Base-by-base conservation (phyloP, 1,284 basidiomycete species). In the Ustilago vetiveriae region DNA sequence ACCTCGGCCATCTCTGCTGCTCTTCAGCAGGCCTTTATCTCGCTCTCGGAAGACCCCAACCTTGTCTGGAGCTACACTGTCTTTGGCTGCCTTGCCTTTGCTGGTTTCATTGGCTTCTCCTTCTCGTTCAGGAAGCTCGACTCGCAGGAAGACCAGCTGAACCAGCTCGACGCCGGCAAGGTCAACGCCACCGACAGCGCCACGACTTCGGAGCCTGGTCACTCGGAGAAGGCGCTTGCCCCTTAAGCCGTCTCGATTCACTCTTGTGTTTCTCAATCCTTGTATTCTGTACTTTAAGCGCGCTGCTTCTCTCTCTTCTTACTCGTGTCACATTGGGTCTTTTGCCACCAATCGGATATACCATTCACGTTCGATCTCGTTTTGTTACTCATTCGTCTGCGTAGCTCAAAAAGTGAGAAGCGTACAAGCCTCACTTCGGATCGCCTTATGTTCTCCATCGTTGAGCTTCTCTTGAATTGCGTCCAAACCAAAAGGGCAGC, bases 111-210 rank as follows among this genome's bases (percentile, higher is more conserved):
- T 50, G 44, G 87, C 14, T 90, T 92, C 84, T 91, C 88, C 87
- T 76, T 87, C 62, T 83, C 84, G 26, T 87, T 89, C 70, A 84
- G 84, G 86, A 82, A 85, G 41, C 84, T 90, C 50, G 90, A 91
- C 69, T 79, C 75, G 53, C 74, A 83, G 62, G 86, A 91, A 82
- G 89, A 90, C 26, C 38, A 30, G 19, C 69, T 76, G 55, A 75
- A 75, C 68, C 60, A 71, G 63, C 68, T 71, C 53, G 68, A 71
- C 27, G 56, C 56, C 47, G 67, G 67, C 11, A 32, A 52, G 21
- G 47, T 70, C 13, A 24, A 56, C 47, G 50, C 43, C 23, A 21
- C 24, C 9, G 41, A 14, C 17, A 30, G 29, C 19, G 45, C 29
- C 29, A 56, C 47, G 13, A 33, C 19, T 22, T 57, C 49, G 38